Evolutionary conservation across 345 rosid species (phyloP).

Genomic region (Iberis pinnata): DNA sequence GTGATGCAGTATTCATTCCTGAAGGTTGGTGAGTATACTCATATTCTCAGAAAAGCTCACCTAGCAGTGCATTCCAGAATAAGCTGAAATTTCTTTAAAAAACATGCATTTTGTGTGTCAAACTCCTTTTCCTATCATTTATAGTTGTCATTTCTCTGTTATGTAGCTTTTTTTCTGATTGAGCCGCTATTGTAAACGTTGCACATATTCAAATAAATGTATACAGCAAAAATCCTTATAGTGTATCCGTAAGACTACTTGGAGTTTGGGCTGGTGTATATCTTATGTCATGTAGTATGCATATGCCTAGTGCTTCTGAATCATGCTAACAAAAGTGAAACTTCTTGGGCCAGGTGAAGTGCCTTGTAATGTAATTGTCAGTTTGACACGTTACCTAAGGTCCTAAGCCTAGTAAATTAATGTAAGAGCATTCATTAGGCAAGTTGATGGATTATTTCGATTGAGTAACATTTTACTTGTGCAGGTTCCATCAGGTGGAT

Average conservation of each 20-base stretch:
- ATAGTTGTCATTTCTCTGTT: slow-evolving; percentile 3
- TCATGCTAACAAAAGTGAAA: slow-evolving; percentile 10
- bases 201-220: background rate
- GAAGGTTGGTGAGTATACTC: slow-evolving; percentile 86
- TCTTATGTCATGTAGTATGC: slow-evolving; percentile 3
- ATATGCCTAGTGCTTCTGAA: slow-evolving; percentile 16
- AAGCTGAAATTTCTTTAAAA: background rate
- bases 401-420: background rate
- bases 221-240: slow-evolving; percentile 2
- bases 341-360: background rate
- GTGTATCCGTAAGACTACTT: background rate
- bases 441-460: slow-evolving; percentile 12
- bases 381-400: background rate
- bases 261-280: background rate
- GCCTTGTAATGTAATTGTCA: background rate
- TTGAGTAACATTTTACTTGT: slow-evolving; percentile 23
- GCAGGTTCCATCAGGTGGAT: slow-evolving; percentile 87
- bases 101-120: slow-evolving; percentile 5
- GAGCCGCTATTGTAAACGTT: background rate
- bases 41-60: slow-evolving; percentile 1
- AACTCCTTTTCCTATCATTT: background rate
- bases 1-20: slow-evolving; percentile 95
- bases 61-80: background rate
- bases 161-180: slow-evolving; percentile 1
- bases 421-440: slow-evolving; percentile 7